phyloP scores from a whole-genome alignment of 2,329 filamentous ascomycete genomes.

The Fusarium decemcellulare region DNA sequence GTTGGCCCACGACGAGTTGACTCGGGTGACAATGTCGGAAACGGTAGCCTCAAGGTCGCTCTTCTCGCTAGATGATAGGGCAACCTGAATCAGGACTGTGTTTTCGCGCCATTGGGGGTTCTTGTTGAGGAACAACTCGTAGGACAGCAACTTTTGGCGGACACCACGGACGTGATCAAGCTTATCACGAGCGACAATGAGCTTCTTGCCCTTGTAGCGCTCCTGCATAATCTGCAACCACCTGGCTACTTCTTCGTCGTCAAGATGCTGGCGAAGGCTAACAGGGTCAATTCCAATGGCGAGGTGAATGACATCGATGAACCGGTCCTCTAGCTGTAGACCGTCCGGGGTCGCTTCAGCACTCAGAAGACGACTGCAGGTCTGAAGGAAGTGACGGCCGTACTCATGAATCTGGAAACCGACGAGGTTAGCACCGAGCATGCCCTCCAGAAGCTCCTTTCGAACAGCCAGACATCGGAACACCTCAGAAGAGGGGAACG shows the following conservation, averaged over 20 bases:
- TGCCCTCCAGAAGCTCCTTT: conserved; percentile 89
- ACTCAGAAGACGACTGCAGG: conserved; percentile 90
- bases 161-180: conserved; percentile 94
- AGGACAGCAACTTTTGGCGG: conserved; percentile 91
- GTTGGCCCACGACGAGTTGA: conserved; percentile 93
- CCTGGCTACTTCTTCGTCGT: conserved; percentile 78
- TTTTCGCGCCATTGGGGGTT: conserved; percentile 91
- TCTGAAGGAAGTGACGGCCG: conserved; percentile 93
- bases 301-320: conserved; percentile 88
- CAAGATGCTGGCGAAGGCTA: conserved; percentile 78
- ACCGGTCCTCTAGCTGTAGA: conserved; percentile 91
- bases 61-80: conserved; percentile 90
- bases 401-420: conserved; percentile 97
- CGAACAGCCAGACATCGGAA: conserved; percentile 92
- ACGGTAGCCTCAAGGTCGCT: conserved; percentile 89
- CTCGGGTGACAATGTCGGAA: conserved; percentile 93
- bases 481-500: conserved; percentile 96
- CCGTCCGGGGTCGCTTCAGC: conserved; percentile 92
- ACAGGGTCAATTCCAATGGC: conserved; percentile 93
- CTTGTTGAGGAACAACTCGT: conserved; percentile 94
- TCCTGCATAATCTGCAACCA: conserved; percentile 88
- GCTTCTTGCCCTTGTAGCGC: conserved; percentile 87
- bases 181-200: conserved; percentile 95
- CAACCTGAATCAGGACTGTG: conserved; percentile 93
- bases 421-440: conserved; percentile 92